Evolutionary conservation across 352 stramenopile genomes (phyloP).

Genomic region (Phytophthora crassamura): DNA sequence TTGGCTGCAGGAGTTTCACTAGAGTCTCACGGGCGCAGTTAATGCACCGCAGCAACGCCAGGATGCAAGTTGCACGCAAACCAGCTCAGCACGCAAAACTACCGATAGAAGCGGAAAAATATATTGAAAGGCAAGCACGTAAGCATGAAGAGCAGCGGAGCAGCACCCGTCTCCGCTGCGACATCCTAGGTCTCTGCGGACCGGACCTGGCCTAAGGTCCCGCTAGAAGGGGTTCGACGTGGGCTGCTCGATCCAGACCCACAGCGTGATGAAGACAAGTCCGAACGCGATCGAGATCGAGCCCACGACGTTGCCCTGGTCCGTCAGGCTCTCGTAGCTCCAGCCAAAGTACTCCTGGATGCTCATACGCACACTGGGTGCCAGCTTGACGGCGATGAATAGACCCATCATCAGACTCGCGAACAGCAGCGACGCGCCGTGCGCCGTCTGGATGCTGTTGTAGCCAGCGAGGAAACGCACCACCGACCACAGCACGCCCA

Average conservation of each 20-base stretch:
- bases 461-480: slow-evolving; percentile 84
- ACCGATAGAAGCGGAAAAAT: slow-evolving; percentile 26
- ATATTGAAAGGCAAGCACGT: slow-evolving; percentile 50
- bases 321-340: slow-evolving; percentile 86
- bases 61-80: slow-evolving; percentile 13
- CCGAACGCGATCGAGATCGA: slow-evolving; percentile 74
- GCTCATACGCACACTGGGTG: slow-evolving; percentile 83
- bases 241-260: slow-evolving; percentile 85
- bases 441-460: slow-evolving; percentile 76
- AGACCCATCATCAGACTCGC: slow-evolving; percentile 84
- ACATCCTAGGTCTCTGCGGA: slow-evolving; percentile 25
- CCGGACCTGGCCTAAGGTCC: slow-evolving; percentile 23
- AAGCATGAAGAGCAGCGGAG: slow-evolving; percentile 30
- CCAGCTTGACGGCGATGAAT: slow-evolving; percentile 83
- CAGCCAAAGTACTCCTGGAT: slow-evolving; percentile 91
- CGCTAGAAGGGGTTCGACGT: slow-evolving; percentile 81
- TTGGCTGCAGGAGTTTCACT: neutral
- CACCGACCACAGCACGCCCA: slow-evolving; percentile 73
- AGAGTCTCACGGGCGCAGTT: slow-evolving; percentile 7
- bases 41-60: too few relatives aligned
- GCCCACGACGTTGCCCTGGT: slow-evolving; percentile 87
- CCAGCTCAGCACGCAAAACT: slow-evolving; percentile 3
- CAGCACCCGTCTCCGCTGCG: slow-evolving; percentile 5
- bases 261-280: slow-evolving; percentile 82
- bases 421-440: slow-evolving; percentile 77